Percentiles rank a stretch among this genome's conserved stretches.
Evolutionary conservation across 2,329 filamentous ascomycete genomes (phyloP).

Genomic region (Ustulina deusta): DNA sequence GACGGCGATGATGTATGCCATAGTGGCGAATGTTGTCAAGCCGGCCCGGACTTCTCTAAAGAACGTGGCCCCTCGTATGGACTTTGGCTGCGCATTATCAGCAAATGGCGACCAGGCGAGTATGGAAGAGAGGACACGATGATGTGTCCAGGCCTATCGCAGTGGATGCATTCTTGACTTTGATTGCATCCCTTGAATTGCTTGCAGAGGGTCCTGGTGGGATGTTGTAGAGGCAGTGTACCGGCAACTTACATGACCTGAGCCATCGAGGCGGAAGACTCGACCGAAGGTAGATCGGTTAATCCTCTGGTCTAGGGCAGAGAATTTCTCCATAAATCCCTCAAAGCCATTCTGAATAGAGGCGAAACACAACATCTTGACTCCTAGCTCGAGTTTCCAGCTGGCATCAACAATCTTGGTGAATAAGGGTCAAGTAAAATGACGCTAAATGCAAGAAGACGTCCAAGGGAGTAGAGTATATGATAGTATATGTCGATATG

Average conservation of each 20-base stretch:
- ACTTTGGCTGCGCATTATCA: conserved; percentile 65
- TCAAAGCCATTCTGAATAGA: conserved; percentile 38
- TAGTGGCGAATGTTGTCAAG: conserved; percentile 82
- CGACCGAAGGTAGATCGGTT: conserved; percentile 61
- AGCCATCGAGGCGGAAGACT: conserved; percentile 73
- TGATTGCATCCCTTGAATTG: not conserved
- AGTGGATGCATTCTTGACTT: not conserved
- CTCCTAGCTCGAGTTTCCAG: not conserved
- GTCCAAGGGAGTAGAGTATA: not conserved
- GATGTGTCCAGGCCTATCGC: not conserved
- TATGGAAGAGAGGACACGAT: not conserved
- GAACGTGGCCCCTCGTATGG: conserved; percentile 76
- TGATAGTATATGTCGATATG: not conserved
- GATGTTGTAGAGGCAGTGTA: conserved; percentile 2
- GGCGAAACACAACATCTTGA: conserved; percentile 30
- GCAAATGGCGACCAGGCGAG: conserved; percentile 4
- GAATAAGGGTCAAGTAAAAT: not conserved
- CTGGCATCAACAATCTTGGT: not conserved
- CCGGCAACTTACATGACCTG: conserved; percentile 68
- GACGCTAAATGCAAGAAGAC: not conserved
- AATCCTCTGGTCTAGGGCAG: conserved; percentile 47
- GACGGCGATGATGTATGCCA: conserved; percentile 87
- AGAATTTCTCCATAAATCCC: conserved; percentile 38
- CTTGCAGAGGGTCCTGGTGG: not conserved
- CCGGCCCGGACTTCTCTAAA: conserved; percentile 83